phyloP scores from a whole-genome alignment of 2,329 filamentous ascomycete species.

The Arthrobotrys sphaeroides region DNA sequence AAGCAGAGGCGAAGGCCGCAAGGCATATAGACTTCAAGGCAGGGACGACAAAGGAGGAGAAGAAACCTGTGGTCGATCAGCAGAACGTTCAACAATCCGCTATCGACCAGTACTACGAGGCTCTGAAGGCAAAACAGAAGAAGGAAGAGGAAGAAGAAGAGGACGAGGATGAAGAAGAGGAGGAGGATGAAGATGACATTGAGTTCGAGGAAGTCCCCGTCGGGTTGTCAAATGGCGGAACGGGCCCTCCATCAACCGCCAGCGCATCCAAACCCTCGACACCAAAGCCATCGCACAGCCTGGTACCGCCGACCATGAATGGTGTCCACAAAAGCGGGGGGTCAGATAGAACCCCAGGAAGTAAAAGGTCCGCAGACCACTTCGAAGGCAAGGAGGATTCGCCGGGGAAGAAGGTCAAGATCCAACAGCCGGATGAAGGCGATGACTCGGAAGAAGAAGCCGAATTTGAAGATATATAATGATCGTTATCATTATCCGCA shows the following conservation, averaged over 20 bases:
- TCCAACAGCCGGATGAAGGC: constrained; percentile 58
- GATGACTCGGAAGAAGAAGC: constrained; percentile 58
- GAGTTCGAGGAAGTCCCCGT: constrained; percentile 64
- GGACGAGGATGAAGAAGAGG: constrained; percentile 63
- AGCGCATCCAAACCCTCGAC: constrained; percentile 57
- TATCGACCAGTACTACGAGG: constrained; percentile 58
- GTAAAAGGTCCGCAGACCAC: constrained; percentile 47
- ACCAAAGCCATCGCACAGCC: constrained; percentile 37
- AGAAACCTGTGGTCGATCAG: constrained; percentile 54
- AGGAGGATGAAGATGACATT: constrained; percentile 61
- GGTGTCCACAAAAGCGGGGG: constrained; percentile 28
- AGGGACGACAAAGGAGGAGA: constrained; percentile 53
- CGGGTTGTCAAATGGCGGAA: constrained; percentile 59
- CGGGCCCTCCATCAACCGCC: constrained; percentile 60
- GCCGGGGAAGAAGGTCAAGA: constrained; percentile 63
- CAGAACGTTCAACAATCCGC: constrained; percentile 55
- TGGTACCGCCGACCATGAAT: constrained; percentile 15
- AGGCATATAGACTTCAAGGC: constrained; percentile 58
- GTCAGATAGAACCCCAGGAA: constrained; percentile 16
- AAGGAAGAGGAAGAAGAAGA: constrained; percentile 61
- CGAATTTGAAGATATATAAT: constrained; percentile 58
- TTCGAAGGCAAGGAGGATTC: constrained; percentile 59
- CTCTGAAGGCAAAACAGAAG: constrained; percentile 61
- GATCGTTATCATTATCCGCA: neutral
- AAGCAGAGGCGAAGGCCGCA: constrained; percentile 56